Conservation (phyloP, 1,284 basidiomycete species). For the Ustilago lituana region DNA sequence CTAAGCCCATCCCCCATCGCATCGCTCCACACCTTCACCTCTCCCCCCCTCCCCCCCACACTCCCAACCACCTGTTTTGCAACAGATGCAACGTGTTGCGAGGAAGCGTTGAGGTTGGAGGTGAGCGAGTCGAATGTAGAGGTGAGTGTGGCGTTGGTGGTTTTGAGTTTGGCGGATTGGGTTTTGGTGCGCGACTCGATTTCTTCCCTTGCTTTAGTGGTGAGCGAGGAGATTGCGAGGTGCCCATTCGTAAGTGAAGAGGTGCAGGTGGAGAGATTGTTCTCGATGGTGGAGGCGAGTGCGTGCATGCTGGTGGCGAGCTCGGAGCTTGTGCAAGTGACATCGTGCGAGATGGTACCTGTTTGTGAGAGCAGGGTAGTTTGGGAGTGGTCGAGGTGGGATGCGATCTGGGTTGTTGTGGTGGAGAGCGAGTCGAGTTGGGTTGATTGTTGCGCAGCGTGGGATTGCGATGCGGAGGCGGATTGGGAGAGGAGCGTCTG, state of each 20-base stretch:
- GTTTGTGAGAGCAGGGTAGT: slow-evolving; percentile 11
- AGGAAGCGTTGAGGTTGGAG: slow-evolving; percentile 4
- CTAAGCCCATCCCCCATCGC: slow-evolving; percentile 8
- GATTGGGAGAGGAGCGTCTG: slow-evolving; percentile 68
- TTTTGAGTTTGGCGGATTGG: slow-evolving; percentile 37
- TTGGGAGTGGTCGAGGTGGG: slow-evolving; percentile 15
- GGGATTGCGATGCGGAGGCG: slow-evolving; percentile 13
- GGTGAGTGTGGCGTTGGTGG: slow-evolving; percentile 31
- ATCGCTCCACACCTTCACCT: slow-evolving; percentile 20
- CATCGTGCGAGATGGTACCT: slow-evolving; percentile 14
- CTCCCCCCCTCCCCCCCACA: slow-evolving; percentile 6
- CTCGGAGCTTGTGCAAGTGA: slow-evolving; percentile 25
- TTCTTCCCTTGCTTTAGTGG: slow-evolving; percentile 12
- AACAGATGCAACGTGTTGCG: slow-evolving; percentile 4
- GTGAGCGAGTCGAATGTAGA: slow-evolving; percentile 25
- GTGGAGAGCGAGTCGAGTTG: slow-evolving; percentile 16
- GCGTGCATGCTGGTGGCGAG: slow-evolving; percentile 39
- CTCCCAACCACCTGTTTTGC: slow-evolving; percentile 1
- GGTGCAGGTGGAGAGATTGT: slow-evolving; percentile 27
- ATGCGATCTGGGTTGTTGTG: slow-evolving; percentile 7
- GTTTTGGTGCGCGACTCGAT: slow-evolving; percentile 30
- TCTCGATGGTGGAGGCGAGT: slow-evolving; percentile 36
- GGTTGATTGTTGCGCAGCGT: slow-evolving; percentile 6
- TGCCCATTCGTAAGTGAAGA: slow-evolving; percentile 7
- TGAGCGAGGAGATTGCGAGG: slow-evolving; percentile 16